These are phyloP conservation scores for Arachnomyces sp. DNA, from an alignment of 2,329 filamentous ascomycete species.

Conservation along the genomic window DNA sequence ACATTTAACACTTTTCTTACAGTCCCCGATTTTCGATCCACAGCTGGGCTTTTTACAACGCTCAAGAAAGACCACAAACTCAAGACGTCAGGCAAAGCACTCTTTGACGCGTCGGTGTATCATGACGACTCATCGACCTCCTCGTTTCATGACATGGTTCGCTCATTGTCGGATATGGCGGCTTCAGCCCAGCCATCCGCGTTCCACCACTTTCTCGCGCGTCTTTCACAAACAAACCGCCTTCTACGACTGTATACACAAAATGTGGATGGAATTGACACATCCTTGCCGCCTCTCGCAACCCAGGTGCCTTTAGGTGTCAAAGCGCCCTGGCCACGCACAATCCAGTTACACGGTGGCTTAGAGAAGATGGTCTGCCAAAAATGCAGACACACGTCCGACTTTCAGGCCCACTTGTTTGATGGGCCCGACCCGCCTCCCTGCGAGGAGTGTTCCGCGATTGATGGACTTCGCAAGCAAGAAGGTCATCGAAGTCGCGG, in stretches of 20 bases:
- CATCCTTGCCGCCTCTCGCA: constrained; percentile 66
- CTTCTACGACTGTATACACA: constrained; percentile 89
- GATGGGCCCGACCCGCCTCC: constrained; percentile 74
- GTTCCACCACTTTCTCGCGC: constrained; percentile 91
- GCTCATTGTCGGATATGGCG: constrained; percentile 73
- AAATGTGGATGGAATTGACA: constrained; percentile 94
- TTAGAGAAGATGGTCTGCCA: constrained; percentile 95
- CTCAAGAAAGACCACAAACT: constrained; percentile 81
- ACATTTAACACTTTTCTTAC: constrained; percentile 8
- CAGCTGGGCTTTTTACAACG: constrained; percentile 78
- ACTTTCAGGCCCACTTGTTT: constrained; percentile 74
- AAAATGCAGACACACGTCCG: constrained; percentile 71
- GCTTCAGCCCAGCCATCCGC: constrained; percentile 70
- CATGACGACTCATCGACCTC: constrained; percentile 81
- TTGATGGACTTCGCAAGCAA: constrained; percentile 67
- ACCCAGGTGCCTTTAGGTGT: constrained; percentile 74
- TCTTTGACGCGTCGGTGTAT: constrained; percentile 97
- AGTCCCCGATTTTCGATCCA: constrained; percentile 95
- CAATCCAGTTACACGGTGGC: constrained; percentile 88
- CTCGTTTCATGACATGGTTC: constrained; percentile 94
- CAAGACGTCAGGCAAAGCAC: constrained; percentile 85
- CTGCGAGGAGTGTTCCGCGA: constrained; percentile 65
- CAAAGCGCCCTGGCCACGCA: constrained; percentile 87
- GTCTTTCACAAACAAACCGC: constrained; percentile 77
- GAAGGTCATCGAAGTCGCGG: constrained; percentile 89